Conservation (phyloP, 352 stramenopile genomes). For the Phytophthora gonapodyides region DNA sequence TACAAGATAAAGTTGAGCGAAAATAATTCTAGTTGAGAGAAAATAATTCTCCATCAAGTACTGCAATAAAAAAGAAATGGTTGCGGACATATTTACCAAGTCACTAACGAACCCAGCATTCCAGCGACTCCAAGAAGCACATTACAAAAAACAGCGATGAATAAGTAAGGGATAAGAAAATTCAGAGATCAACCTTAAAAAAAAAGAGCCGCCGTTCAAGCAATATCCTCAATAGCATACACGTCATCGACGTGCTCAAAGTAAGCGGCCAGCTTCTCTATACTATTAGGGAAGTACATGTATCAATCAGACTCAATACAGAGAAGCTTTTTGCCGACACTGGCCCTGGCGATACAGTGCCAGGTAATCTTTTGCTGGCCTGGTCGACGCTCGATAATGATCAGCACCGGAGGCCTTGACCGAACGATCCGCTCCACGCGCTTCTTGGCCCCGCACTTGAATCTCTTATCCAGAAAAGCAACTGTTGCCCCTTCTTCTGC, state of each 20-base stretch:
- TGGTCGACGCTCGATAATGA: neutral
- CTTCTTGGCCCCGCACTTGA: neutral
- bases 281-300: neutral
- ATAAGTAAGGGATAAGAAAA: too few relatives aligned
- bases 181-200: too few relatives aligned
- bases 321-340: neutral
- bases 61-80: constrained; percentile 16
- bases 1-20: too few relatives aligned
- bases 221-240: too few relatives aligned
- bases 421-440: neutral
- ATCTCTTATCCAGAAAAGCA: neutral
- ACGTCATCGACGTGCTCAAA: neutral
- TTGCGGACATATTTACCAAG: constrained; percentile 15
- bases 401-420: neutral
- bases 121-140: too few relatives aligned
- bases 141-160: too few relatives aligned
- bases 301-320: neutral
- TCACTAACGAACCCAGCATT: neutral
- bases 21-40: too few relatives aligned
- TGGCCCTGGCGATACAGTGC: neutral
- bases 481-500: neutral
- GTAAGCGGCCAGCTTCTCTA: neutral
- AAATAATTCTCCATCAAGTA: neutral
- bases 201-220: too few relatives aligned
- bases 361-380: neutral